A percentile compares a stretch with the other conserved stretches of the same genome.
Evolutionary conservation across 176 grass and related monocot genomes (phyloP).

Genomic region (Aegilops umbellulata): DNA sequence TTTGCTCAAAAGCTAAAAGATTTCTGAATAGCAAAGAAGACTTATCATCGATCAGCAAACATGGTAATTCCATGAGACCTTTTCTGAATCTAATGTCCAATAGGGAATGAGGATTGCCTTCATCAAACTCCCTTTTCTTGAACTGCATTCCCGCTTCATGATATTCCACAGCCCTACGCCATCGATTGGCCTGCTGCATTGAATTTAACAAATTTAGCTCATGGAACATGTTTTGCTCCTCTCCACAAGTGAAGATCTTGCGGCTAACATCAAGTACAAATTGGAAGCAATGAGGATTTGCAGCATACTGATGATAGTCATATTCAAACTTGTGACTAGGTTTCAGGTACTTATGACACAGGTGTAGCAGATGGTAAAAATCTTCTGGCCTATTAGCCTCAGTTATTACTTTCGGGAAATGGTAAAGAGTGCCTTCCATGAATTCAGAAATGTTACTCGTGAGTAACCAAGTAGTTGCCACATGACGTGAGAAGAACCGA

Average conservation of each 20-base stretch:
- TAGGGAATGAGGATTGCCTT: neutral
- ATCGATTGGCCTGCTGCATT: neutral
- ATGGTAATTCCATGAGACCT: constrained; percentile 1
- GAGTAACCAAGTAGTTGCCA: rapidly evolving
- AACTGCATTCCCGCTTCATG: constrained; percentile 20
- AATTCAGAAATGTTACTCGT: neutral
- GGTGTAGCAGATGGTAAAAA: constrained; percentile 1
- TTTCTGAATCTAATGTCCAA: constrained; percentile 25
- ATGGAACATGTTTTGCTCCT: neutral
- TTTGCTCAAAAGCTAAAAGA: constrained; percentile 33
- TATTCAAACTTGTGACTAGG: neutral
- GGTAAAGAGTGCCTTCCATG: neutral
- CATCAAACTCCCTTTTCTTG: neutral
- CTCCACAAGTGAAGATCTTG: neutral
- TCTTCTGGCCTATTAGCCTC: neutral
- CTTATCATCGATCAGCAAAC: constrained; percentile 7
- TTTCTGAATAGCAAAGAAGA: constrained; percentile 25
- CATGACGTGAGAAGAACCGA: neutral
- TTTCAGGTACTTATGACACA: neutral
- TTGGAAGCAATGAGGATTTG: rapidly evolving
- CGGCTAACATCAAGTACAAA: neutral
- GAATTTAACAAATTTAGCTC: neutral
- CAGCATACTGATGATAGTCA: rapidly evolving
- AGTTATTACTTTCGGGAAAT: neutral
- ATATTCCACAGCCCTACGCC: constrained; percentile 18